Conservation (phyloP, 2,329 filamentous ascomycete species). For the Trichoderma simmonsii region DNA sequence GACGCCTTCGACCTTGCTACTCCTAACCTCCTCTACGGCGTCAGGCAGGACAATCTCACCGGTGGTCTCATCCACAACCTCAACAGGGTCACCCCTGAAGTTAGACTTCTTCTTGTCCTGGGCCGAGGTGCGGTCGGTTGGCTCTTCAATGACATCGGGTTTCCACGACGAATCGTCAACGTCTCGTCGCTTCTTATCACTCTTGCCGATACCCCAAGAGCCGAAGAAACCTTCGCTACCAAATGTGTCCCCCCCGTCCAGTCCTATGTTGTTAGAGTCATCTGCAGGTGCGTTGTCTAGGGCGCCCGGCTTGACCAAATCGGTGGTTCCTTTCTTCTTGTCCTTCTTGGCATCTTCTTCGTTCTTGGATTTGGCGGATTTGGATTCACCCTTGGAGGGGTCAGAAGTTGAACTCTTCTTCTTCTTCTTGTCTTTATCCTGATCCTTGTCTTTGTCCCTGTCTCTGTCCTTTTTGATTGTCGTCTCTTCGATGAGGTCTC, state of each 20-base stretch:
- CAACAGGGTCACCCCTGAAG: conserved; percentile 47
- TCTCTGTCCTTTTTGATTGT: conserved; percentile 2
- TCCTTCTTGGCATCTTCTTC: conserved; percentile 27
- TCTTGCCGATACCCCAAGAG: conserved; percentile 55
- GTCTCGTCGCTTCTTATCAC: conserved; percentile 41
- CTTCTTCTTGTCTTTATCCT: conserved; percentile 21
- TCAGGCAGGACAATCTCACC: conserved; percentile 47
- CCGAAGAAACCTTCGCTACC: conserved; percentile 53
- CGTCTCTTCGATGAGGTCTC: background rate
- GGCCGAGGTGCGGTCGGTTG: conserved; percentile 41
- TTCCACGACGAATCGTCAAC: conserved; percentile 34
- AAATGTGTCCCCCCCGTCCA: conserved; percentile 32
- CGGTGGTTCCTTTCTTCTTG: conserved; percentile 39
- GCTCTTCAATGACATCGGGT: conserved; percentile 43
- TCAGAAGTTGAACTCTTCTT: conserved; percentile 27
- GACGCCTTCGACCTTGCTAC: conserved; percentile 42
- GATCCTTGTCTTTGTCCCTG: conserved; percentile 2
- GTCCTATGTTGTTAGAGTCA: conserved; percentile 27
- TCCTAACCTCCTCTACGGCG: conserved; percentile 44
- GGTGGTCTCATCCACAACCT: conserved; percentile 45
- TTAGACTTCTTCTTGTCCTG: conserved; percentile 46
- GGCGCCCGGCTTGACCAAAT: conserved; percentile 38
- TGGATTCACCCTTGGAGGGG: conserved; percentile 22
- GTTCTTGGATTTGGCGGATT: conserved; percentile 23
- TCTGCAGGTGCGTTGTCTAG: conserved; percentile 26